Evolutionary conservation across 176 grass and related monocot genomes (phyloP).

Genomic region (Alloteropsis semialata): DNA sequence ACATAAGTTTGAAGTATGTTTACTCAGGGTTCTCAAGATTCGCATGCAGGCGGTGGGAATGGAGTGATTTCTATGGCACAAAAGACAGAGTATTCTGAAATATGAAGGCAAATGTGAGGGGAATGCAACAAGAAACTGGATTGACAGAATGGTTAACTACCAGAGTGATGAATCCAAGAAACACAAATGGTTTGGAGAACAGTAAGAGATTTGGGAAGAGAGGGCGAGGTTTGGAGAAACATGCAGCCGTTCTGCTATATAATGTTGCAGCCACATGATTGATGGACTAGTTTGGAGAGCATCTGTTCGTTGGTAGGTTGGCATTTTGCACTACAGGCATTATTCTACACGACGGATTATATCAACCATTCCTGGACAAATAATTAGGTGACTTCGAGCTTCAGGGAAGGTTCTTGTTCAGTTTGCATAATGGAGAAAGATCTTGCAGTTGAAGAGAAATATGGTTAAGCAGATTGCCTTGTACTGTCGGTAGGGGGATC

Average conservation of each 20-base stretch:
- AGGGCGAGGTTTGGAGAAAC: neutral
- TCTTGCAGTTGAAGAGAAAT: constrained; percentile 27
- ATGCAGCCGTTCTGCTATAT: constrained; percentile 19
- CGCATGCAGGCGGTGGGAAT: neutral
- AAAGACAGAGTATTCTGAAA: neutral
- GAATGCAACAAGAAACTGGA: constrained; percentile 12
- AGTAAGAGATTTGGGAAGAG: neutral
- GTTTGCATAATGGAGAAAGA: constrained; percentile 19
- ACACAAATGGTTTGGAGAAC: neutral
- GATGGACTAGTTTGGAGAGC: constrained; percentile 15
- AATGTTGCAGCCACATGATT: constrained; percentile 20
- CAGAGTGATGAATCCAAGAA: constrained; percentile 10
- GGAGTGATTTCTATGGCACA: neutral
- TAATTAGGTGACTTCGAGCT: constrained; percentile 13
- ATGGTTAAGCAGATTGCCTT: constrained; percentile 17
- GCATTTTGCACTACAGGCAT: constrained; percentile 2
- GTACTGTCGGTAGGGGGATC: constrained; percentile 33
- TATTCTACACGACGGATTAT: neutral
- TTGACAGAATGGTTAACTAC: neutral
- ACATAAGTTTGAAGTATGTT: neutral
- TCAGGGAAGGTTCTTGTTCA: constrained; percentile 43
- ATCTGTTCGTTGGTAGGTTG: constrained; percentile 36
- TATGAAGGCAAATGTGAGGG: neutral
- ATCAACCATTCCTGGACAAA: neutral
- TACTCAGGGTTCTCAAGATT: neutral